Conservation (phyloP, 768 basidiomycete species). For the Leucocoprinus leucothites region DNA sequence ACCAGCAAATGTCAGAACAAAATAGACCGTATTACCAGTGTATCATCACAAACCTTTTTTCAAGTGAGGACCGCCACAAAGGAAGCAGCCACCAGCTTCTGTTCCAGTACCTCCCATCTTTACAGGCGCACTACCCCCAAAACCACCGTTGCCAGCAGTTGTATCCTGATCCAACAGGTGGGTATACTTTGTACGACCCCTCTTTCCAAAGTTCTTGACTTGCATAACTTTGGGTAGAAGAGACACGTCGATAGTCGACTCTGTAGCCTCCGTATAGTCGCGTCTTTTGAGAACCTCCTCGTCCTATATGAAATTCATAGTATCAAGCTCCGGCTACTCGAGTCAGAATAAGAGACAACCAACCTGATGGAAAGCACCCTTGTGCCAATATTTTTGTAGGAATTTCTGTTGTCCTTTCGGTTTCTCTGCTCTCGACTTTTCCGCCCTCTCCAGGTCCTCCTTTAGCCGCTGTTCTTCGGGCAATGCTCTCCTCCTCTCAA, state of each 20-base stretch:
- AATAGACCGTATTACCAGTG: neutral
- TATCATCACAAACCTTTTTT: conserved; percentile 64
- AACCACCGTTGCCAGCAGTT: conserved; percentile 56
- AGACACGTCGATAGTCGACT: conserved; percentile 84
- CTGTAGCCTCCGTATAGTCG: conserved; percentile 89
- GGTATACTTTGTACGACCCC: conserved; percentile 92
- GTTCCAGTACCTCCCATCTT: conserved; percentile 54
- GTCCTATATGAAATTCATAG: conserved; percentile 43
- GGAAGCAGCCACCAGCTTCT: conserved; percentile 77
- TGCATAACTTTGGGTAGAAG: conserved; percentile 95
- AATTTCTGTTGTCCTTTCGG: conserved; percentile 91
- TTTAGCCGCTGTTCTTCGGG: conserved; percentile 91
- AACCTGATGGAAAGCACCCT: conserved; percentile 98
- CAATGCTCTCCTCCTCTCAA: conserved; percentile 86
- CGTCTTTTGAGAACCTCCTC: conserved; percentile 78
- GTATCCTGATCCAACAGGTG: conserved; percentile 96
- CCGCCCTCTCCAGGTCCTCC: conserved; percentile 88
- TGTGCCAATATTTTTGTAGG: conserved; percentile 98
- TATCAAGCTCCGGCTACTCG: conserved; percentile 4
- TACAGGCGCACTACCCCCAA: conserved; percentile 55
- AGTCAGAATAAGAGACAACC: conserved; percentile 6
- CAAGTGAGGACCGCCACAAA: conserved; percentile 91
- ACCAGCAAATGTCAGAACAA: neutral
- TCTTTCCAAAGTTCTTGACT: conserved; percentile 91
- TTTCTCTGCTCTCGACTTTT: conserved; percentile 81